Conservation (phyloP, 106 monocot species). For the Alisma plantagoaquatica region DNA sequence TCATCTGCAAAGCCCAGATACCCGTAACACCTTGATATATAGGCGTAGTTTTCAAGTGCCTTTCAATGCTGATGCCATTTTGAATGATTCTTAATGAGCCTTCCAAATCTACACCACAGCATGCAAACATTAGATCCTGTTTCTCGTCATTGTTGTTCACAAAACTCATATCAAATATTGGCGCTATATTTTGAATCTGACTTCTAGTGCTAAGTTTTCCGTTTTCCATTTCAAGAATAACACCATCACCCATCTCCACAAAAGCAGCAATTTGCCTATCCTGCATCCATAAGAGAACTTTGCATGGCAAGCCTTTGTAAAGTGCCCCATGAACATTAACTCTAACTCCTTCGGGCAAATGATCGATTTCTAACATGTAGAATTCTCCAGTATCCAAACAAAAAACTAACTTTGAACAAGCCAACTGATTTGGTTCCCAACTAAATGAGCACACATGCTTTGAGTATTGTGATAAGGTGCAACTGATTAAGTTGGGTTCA, state of each 20-base stretch:
- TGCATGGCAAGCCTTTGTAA: slow-evolving; percentile 55
- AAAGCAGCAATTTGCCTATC: slow-evolving; percentile 58
- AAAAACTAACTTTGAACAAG: slow-evolving; percentile 53
- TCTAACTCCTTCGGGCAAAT: slow-evolving; percentile 29
- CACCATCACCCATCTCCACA: slow-evolving; percentile 92
- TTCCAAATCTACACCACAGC: slow-evolving; percentile 76
- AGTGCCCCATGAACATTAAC: slow-evolving; percentile 51
- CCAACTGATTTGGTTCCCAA: slow-evolving; percentile 58
- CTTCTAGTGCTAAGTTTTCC: slow-evolving; percentile 40
- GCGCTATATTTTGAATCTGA: slow-evolving; percentile 76
- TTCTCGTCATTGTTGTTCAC: slow-evolving; percentile 70
- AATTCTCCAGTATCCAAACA: slow-evolving; percentile 82
- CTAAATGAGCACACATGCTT: slow-evolving; percentile 62
- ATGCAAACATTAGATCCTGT: slow-evolving; percentile 75
- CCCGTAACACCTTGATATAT: slow-evolving; percentile 82
- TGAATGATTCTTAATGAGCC: slow-evolving; percentile 71
- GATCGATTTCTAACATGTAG: slow-evolving; percentile 44
- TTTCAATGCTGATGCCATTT: slow-evolving; percentile 79
- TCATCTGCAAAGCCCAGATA: slow-evolving; percentile 79
- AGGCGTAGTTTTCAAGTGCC: slow-evolving; percentile 54
- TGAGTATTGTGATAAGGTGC: slow-evolving; percentile 11
- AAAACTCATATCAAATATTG: slow-evolving; percentile 65
- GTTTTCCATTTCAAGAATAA: slow-evolving; percentile 63
- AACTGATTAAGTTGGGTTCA: slow-evolving; percentile 70
- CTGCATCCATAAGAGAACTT: slow-evolving; percentile 57